Evolutionary conservation across 1,284 basidiomycete genomes (phyloP), one percentile per base, ranked within the genome.

Genomic region (Ustilago sp.): DNA sequence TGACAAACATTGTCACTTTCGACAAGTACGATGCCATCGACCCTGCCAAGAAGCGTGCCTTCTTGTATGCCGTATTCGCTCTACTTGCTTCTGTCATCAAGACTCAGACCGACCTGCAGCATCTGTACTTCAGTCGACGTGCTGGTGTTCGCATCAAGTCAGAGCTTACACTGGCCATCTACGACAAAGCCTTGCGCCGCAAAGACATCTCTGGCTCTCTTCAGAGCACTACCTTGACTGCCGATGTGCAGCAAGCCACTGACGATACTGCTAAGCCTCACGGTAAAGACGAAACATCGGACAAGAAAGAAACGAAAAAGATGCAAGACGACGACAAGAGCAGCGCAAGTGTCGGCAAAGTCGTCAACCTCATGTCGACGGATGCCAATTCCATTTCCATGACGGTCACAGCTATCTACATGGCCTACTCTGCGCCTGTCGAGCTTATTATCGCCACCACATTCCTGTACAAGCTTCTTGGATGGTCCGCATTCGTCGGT

Each of bases 151-250:
- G 93, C 23, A 89, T 92, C 28, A 90, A 92, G 17, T 89, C 90
- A 5, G 91, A 92, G 86, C 88, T 95, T 15, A 94, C 92, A 89
- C 89, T 92, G 0, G 88, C 92, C 0, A 92, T 97, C 61, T 98
- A 95, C 82, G 92, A 94, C 85, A 97, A 97, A 86, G 92, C 94
- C 0, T 88, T 97, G 47, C 92, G 92, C 83, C 88, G 94, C 32
- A 92, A 91, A 83, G 94, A 97, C 85, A 91, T 92, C 65, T 92
- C 92, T 0, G 94, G 94, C 0, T 47, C 61, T 1, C 88, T 94
- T 32, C 87, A 93, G 2, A 89, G 87, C 79, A 88, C 89, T 34
- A 89, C 87, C 2, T 87, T 90, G 88, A 88, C 88, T 35, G 50
- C 53, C 19, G 38, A 41, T 4, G 31, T 48, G 9, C 32, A 93